These are phyloP conservation scores for Dictyostelium brefeldianum DNA, from an alignment of 78 protist genomes.

Conservation along the genomic window DNA sequence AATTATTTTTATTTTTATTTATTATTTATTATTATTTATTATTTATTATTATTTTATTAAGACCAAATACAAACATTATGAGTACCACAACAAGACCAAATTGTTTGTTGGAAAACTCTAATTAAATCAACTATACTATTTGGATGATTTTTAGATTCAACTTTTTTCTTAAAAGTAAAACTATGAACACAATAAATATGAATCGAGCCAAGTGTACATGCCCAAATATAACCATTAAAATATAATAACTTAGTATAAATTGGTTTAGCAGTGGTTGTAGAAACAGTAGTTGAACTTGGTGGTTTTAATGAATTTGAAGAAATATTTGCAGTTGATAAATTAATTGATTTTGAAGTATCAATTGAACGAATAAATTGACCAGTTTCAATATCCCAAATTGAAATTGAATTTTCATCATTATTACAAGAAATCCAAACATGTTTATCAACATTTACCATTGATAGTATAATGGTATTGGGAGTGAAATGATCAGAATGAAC, in stretches of 20 bases:
- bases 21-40: no score
- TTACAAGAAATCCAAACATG: slow-evolving; percentile 40
- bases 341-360: not conserved
- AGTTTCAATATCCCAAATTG: slow-evolving; percentile 42
- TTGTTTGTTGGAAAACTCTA: slow-evolving; percentile 76
- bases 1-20: not conserved
- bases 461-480: slow-evolving; percentile 11
- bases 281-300: not conserved
- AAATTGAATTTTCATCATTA: not conserved
- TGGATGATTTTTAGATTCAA: slow-evolving; percentile 63
- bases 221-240: slow-evolving; percentile 64
- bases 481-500: slow-evolving; percentile 11
- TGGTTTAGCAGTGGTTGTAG: not conserved
- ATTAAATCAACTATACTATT: slow-evolving; percentile 52
- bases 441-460: slow-evolving; percentile 31
- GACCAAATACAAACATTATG: slow-evolving; percentile 75
- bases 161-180: slow-evolving; percentile 34
- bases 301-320: not conserved
- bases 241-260: slow-evolving; percentile 28
- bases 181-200: slow-evolving; percentile 19
- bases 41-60: slow-evolving; percentile 20
- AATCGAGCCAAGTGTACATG: slow-evolving; percentile 33
- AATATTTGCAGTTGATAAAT: not conserved
- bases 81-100: slow-evolving; percentile 71
- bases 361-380: slow-evolving; percentile 12